Evolutionary conservation across 2,329 filamentous ascomycete genomes (phyloP).

Genomic region (Didymella glomerata): DNA sequence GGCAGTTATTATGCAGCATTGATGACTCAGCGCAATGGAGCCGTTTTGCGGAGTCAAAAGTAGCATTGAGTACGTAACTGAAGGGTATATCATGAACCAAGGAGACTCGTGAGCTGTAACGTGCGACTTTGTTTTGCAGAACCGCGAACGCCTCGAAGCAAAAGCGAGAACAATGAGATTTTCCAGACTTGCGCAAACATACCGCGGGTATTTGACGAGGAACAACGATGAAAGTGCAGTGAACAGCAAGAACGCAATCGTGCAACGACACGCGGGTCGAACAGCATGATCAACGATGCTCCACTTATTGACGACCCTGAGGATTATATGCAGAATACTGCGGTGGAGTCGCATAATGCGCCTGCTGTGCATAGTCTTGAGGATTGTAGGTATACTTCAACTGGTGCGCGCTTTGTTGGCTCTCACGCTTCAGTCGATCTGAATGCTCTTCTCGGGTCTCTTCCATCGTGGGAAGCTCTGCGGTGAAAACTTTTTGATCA

Average conservation of each 20-base stretch:
- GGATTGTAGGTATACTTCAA: constrained; percentile 48
- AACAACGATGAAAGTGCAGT: neutral
- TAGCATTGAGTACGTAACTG: constrained; percentile 20
- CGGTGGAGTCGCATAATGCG: constrained; percentile 26
- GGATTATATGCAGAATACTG: constrained; percentile 29
- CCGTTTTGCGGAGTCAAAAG: constrained; percentile 6
- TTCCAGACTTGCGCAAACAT: neutral
- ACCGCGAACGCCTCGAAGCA: neutral
- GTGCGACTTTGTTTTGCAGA: constrained; percentile 1
- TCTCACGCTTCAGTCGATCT: constrained; percentile 30
- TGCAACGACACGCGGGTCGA: neutral
- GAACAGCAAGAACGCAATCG: neutral
- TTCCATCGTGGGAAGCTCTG: constrained; percentile 48
- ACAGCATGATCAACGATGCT: neutral
- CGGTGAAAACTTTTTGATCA: constrained; percentile 46
- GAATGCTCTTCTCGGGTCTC: constrained; percentile 49
- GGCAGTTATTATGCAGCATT: constrained; percentile 5
- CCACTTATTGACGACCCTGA: constrained; percentile 3
- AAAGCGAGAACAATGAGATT: neutral
- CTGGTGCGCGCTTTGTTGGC: constrained; percentile 24
- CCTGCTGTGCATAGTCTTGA: constrained; percentile 40
- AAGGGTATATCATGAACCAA: constrained; percentile 14
- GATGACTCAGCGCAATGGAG: constrained; percentile 2
- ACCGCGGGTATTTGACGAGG: constrained; percentile 12
- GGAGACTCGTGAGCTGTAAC: constrained; percentile 18